Conservation (phyloP, 192 early-diverging fungal genomes). For the Phlyctochytrium arcticum region DNA sequence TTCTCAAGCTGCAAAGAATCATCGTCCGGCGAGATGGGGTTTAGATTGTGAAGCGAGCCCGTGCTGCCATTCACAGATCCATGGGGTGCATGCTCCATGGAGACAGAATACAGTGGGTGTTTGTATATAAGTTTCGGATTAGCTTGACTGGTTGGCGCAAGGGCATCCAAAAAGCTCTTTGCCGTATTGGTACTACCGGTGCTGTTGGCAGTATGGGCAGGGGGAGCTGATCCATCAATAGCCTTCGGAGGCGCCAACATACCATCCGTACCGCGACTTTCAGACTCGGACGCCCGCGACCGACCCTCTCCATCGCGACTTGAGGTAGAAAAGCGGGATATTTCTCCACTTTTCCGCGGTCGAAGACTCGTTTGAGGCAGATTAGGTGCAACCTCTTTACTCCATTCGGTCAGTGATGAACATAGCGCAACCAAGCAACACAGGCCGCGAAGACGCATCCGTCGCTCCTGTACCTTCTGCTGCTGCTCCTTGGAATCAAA, state of each 20-base stretch:
- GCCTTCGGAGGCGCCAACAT: background rate
- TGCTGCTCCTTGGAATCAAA: constrained; percentile 36
- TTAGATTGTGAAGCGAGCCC: constrained; percentile 4
- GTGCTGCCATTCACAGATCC: constrained; percentile 16
- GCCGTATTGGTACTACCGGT: constrained; percentile 1
- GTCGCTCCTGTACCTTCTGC: constrained; percentile 37
- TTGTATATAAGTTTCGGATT: constrained; percentile 43
- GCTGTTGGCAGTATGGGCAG: background rate
- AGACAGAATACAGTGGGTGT: constrained; percentile 39
- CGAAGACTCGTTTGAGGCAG: background rate
- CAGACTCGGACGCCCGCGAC: background rate
- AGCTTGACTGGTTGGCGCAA: constrained; percentile 29
- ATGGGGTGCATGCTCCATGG: constrained; percentile 30
- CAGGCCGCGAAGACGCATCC: constrained; percentile 36
- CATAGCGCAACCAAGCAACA: constrained; percentile 47
- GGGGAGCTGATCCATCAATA: background rate
- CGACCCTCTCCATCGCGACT: background rate
- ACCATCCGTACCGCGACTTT: background rate
- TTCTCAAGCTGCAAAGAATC: constrained; percentile 34
- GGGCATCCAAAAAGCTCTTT: constrained; percentile 32
- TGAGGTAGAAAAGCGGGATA: background rate
- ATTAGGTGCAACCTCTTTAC: constrained; percentile 33
- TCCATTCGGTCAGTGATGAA: constrained; percentile 50
- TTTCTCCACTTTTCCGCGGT: background rate
- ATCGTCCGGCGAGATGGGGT: constrained; percentile 12